A percentile compares a stretch with the other conserved stretches of the same genome.
Evolutionary conservation across 192 early-diverging fungal genomes (phyloP).

Genomic region (Backusella morwellensis): DNA sequence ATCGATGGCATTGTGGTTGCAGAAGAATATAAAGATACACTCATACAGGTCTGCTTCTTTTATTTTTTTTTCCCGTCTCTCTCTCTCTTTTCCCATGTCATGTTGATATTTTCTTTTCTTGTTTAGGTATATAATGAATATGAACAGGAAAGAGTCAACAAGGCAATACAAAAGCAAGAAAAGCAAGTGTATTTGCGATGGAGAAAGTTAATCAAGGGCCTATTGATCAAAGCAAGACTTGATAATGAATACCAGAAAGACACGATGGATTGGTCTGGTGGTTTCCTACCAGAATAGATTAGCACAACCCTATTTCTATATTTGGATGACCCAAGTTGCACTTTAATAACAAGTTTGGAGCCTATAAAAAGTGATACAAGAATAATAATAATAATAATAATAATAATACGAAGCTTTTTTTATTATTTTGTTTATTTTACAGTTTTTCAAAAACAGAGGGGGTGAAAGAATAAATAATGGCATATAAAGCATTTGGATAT

Average conservation of each 20-base stretch:
- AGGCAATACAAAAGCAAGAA: constrained; percentile 36
- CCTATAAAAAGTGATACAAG: neutral
- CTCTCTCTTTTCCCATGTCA: neutral
- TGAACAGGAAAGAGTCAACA: constrained; percentile 13
- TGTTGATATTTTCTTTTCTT: neutral
- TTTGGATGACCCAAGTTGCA: neutral
- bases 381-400: neutral
- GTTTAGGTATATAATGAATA: constrained; percentile 38
- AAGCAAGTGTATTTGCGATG: constrained; percentile 48
- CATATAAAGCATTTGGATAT: neutral
- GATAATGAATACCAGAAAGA: constrained; percentile 50
- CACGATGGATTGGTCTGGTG: neutral
- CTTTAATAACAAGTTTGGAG: neutral
- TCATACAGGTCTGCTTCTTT: constrained; percentile 50
- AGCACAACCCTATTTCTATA: neutral
- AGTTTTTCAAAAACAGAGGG: neutral
- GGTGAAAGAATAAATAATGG: neutral
- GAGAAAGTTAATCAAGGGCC: constrained; percentile 52
- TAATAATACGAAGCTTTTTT: neutral
- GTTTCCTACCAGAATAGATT: neutral
- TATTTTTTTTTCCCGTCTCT: constrained; percentile 26
- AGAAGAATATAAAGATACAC: constrained; percentile 51
- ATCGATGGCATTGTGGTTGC: constrained; percentile 70
- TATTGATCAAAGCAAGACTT: constrained; percentile 52
- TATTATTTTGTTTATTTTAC: neutral